Evolutionary conservation across 2,329 filamentous ascomycete genomes (phyloP).

Genomic region (Salinomyces thailandicus): DNA sequence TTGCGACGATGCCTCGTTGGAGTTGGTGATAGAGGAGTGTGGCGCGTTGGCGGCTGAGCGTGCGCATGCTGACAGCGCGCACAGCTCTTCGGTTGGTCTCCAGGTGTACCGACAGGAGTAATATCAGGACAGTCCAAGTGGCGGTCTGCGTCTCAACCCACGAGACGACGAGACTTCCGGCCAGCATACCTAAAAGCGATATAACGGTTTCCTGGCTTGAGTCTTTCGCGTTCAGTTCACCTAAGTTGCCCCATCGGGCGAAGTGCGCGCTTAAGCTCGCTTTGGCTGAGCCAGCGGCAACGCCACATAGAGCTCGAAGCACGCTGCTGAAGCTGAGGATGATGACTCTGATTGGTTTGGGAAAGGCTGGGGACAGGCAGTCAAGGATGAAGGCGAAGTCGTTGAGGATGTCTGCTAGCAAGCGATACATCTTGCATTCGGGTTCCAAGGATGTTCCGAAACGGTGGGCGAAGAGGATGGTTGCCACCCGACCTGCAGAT

Average conservation of each 20-base stretch:
- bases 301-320: conserved; percentile 65
- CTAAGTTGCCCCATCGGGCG: conserved; percentile 73
- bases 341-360: conserved; percentile 45
- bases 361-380: conserved; percentile 64
- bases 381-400: conserved; percentile 80
- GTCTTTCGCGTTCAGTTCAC: conserved; percentile 89
- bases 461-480: conserved; percentile 74
- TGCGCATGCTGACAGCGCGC: conserved; percentile 68
- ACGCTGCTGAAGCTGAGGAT: conserved; percentile 52
- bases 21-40: conserved; percentile 60
- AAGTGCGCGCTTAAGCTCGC: conserved; percentile 89
- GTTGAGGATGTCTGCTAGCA: conserved; percentile 81
- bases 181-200: conserved; percentile 76
- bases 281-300: conserved; percentile 82
- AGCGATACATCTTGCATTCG: conserved; percentile 81
- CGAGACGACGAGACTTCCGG: conserved; percentile 71
- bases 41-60: conserved; percentile 76
- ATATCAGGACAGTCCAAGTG: conserved; percentile 63
- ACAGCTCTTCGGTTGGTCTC: conserved; percentile 81
- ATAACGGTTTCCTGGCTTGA: conserved; percentile 93
- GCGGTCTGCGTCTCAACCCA: conserved; percentile 57
- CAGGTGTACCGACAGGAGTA: conserved; percentile 66
- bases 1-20: conserved; percentile 39
- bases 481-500: conserved; percentile 68
- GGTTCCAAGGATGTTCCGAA: conserved; percentile 76